Evolutionary conservation across 2,329 filamentous ascomycete species (phyloP).

Genomic region (Xylaria sp.): DNA sequence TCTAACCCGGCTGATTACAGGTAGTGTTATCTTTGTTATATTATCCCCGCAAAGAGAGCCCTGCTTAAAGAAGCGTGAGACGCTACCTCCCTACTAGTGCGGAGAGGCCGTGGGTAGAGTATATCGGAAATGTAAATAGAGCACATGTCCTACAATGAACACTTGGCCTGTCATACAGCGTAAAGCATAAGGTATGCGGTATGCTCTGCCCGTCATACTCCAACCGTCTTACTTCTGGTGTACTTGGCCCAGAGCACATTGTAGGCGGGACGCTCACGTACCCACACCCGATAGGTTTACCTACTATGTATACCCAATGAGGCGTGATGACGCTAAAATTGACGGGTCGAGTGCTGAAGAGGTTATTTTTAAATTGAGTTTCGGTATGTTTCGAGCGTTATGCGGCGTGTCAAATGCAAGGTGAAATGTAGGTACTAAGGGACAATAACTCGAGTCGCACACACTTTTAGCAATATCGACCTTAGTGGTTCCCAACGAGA

Average conservation of each 20-base stretch:
- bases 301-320: not conserved
- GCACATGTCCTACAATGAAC: not conserved
- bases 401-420: not conserved
- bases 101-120: not conserved
- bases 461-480: no score
- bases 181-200: not conserved
- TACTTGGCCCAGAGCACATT: not conserved
- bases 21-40: not conserved
- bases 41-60: not conserved
- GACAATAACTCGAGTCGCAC: not conserved
- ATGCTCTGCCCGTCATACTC: not conserved
- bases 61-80: not conserved
- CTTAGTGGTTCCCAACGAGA: conserved; percentile 12
- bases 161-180: not conserved
- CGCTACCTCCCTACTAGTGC: not conserved
- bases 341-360: not conserved
- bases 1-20: no score
- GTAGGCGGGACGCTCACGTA: conserved; percentile 1
- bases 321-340: not conserved
- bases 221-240: conserved; percentile 1
- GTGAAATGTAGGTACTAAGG: not conserved
- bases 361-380: not conserved
- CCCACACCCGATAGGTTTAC: not conserved
- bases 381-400: not conserved
- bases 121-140: not conserved